Evolutionary conservation across 345 rosid species (phyloP).

Genomic region (Rhodamnia argentea): DNA sequence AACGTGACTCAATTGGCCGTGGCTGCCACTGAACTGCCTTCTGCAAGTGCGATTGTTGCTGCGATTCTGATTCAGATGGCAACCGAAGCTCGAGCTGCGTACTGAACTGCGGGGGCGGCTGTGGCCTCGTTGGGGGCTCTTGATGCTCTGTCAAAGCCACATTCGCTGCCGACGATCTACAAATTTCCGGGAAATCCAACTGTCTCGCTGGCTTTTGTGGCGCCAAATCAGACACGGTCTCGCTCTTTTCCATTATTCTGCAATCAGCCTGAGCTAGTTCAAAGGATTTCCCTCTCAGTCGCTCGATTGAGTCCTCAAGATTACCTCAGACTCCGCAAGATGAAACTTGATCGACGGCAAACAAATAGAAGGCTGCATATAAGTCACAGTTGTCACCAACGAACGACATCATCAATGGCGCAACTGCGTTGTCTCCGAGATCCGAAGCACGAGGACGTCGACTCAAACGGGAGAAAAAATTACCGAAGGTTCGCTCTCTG

Average conservation of each 20-base stretch:
- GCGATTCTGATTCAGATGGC: neutral
- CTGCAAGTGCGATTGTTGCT: neutral
- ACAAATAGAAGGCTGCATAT: neutral
- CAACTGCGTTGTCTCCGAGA: neutral
- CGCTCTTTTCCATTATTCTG: constrained; percentile 1
- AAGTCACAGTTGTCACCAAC: neutral
- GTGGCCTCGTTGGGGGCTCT: neutral
- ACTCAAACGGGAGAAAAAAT: neutral
- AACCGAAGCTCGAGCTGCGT: constrained; percentile 1
- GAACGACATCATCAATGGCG: neutral
- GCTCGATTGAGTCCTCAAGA: neutral
- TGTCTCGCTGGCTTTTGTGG: constrained; percentile 6
- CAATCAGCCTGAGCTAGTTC: neutral
- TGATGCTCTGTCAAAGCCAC: constrained; percentile 2
- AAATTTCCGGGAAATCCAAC: constrained; percentile 4
- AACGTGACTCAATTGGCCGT: neutral
- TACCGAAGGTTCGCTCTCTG: neutral
- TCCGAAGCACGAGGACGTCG: neutral
- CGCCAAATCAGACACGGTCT: constrained; percentile 2
- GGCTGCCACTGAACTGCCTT: neutral
- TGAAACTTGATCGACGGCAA: neutral
- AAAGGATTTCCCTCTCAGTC: neutral
- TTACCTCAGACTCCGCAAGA: neutral
- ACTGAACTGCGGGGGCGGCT: neutral
- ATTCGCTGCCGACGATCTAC: neutral